phyloP scores from a whole-genome alignment of 306 rosid genomes.

The Rubus idaeus region DNA sequence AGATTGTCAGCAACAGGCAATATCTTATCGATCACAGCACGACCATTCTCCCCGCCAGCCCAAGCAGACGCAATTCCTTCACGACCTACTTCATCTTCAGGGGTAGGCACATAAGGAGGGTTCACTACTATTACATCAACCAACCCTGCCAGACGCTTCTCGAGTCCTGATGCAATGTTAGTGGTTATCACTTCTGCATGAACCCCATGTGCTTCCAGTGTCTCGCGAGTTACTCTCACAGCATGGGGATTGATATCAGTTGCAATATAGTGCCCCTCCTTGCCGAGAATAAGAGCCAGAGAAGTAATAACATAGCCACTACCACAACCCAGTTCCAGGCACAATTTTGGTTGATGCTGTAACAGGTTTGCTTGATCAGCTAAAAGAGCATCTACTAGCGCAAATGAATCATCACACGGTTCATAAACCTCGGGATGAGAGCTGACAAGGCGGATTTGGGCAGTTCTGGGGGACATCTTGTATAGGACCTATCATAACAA shows the following conservation, averaged over 20 bases:
- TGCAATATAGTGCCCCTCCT: constrained; percentile 66
- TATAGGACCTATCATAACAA: constrained; percentile 37
- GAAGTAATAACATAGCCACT: constrained; percentile 96
- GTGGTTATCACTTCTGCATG: constrained; percentile 76
- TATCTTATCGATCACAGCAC: constrained; percentile 74
- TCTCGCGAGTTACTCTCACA: constrained; percentile 60
- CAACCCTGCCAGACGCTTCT: constrained; percentile 69
- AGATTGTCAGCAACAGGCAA: constrained; percentile 71
- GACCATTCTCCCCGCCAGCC: constrained; percentile 98
- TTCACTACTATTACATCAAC: constrained; percentile 92
- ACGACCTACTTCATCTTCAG: constrained; percentile 86
- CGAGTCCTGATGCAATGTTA: constrained; percentile 73
- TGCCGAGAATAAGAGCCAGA: constrained; percentile 81
- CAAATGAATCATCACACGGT: constrained; percentile 96
- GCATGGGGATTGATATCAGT: constrained; percentile 90
- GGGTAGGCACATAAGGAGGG: constrained; percentile 97
- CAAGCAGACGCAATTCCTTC: constrained; percentile 79
- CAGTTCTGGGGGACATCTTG: constrained; percentile 51
- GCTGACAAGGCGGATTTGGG: constrained; percentile 83
- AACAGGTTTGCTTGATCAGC: constrained; percentile 66
- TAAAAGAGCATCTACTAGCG: constrained; percentile 89
- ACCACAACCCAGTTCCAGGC: constrained; percentile 93
- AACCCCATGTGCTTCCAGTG: constrained; percentile 82
- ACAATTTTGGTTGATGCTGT: constrained; percentile 63
- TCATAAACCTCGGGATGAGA: constrained; percentile 91